phyloP scores from a whole-genome alignment of 257 asterid genomes.

The Solanum habrochaites region DNA sequence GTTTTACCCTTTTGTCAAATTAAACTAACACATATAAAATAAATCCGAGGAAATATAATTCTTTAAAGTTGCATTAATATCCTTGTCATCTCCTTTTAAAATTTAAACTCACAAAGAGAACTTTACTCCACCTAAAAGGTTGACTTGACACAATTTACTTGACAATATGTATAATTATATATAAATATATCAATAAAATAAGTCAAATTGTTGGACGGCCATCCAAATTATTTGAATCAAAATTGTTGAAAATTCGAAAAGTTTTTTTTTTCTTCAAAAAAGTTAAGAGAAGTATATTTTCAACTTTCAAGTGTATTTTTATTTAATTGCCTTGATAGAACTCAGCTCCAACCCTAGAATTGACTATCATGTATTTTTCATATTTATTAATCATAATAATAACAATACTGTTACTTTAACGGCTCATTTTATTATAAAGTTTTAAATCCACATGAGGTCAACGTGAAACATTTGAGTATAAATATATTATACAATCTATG shows the following conservation, averaged over 20 bases:
- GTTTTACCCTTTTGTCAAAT: no score
- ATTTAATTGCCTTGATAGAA: neutral
- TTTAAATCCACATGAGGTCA: neutral
- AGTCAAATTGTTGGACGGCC: neutral
- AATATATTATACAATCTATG: neutral
- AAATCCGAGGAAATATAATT: no score
- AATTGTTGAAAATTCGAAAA: neutral
- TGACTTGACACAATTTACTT: neutral
- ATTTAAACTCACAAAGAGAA: neutral
- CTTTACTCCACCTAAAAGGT: neutral
- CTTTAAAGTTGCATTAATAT: neutral
- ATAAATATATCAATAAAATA: neutral
- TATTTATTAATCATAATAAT: neutral
- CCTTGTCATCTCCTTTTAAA: neutral
- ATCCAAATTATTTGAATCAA: neutral
- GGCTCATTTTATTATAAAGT: neutral
- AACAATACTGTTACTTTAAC: neutral
- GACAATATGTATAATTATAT: neutral
- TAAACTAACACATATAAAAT: neutral
- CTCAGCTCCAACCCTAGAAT: neutral
- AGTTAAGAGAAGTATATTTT: neutral
- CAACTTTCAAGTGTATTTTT: neutral
- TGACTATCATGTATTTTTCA: neutral
- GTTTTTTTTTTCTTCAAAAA: neutral
- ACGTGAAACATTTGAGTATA: neutral